Conservation (phyloP, 768 basidiomycete species). For the Rhodocollybia butyracea region DNA sequence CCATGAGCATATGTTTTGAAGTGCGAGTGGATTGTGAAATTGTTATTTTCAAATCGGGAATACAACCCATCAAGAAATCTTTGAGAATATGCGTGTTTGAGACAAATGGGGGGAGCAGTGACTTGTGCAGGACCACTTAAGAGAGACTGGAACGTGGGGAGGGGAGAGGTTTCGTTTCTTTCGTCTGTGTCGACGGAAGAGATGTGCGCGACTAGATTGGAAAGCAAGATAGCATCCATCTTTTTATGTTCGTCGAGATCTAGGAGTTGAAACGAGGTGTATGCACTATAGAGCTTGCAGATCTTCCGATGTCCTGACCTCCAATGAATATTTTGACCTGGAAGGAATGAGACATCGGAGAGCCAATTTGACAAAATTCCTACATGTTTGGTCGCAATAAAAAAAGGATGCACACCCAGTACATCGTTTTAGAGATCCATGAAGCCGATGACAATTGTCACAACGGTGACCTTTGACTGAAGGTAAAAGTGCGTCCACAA, state of each 20-base stretch:
- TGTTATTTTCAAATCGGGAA: conserved; percentile 74
- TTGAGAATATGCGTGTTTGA: conserved; percentile 23
- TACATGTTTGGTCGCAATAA: conserved; percentile 71
- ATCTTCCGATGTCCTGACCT: conserved; percentile 58
- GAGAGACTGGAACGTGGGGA: conserved; percentile 39
- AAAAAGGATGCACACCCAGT: conserved; percentile 67
- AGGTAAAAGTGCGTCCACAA: conserved; percentile 48
- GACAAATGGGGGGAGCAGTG: conserved; percentile 27
- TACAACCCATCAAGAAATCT: conserved; percentile 36
- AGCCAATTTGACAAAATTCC: conserved; percentile 17
- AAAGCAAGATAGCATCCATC: conserved; percentile 61
- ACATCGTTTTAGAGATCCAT: conserved; percentile 49
- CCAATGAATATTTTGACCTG: conserved; percentile 76
- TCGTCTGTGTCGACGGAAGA: conserved; percentile 16
- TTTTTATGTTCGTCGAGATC: conserved; percentile 49
- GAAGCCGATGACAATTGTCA: conserved; percentile 53
- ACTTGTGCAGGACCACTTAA: conserved; percentile 36
- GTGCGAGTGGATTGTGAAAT: conserved; percentile 76
- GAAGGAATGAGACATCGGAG: conserved; percentile 2
- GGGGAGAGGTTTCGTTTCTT: conserved; percentile 17
- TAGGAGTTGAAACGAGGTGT: conserved; percentile 41
- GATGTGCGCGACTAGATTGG: conserved; percentile 52
- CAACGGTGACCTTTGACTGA: conserved; percentile 63
- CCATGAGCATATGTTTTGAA: conserved; percentile 69
- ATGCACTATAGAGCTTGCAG: conserved; percentile 58